Evolutionary conservation across 441 rosid species (phyloP).

Genomic region (Adansonia grandidieri): DNA sequence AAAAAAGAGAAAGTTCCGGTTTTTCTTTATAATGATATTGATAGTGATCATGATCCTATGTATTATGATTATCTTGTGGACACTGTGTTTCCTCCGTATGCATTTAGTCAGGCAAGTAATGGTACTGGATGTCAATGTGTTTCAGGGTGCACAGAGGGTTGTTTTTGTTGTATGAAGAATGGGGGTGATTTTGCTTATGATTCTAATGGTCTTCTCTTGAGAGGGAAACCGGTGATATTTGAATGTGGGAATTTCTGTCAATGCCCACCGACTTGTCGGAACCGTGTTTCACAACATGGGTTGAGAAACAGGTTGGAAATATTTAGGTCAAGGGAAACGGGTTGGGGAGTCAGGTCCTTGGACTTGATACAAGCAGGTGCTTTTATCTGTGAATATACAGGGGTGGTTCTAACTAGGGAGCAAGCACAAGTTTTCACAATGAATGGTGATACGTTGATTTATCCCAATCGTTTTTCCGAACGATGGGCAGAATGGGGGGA

Average conservation of each 20-base stretch:
- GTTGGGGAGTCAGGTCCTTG: conserved; percentile 92
- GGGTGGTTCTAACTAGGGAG: conserved; percentile 83
- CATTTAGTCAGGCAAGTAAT: conserved; percentile 35
- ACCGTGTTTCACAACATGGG: conserved; percentile 82
- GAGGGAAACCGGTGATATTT: conserved; percentile 72
- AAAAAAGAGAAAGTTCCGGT: conserved; percentile 68
- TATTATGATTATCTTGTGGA: conserved; percentile 70
- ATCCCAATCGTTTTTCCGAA: conserved; percentile 74
- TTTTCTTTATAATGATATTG: conserved; percentile 76
- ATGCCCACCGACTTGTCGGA: conserved; percentile 82
- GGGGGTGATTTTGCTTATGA: conserved; percentile 92
- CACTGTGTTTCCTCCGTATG: conserved; percentile 64
- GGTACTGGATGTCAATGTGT: conserved; percentile 75
- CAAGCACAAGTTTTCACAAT: conserved; percentile 77
- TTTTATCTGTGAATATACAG: conserved; percentile 89
- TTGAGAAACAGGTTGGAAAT: conserved; percentile 71
- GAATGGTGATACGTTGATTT: conserved; percentile 80
- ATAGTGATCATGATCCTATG: conserved; percentile 72
- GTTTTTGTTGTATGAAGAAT: conserved; percentile 72
- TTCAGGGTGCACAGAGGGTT: conserved; percentile 65
- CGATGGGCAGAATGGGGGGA: conserved; percentile 89
- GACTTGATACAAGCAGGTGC: conserved; percentile 87
- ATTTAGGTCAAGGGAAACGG: conserved; percentile 83
- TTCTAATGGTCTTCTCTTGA: conserved; percentile 62
- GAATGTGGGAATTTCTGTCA: conserved; percentile 82